These are phyloP conservation scores for Hypoxylon sp. DNA, from an alignment of 2,329 filamentous ascomycete species.

Conservation along the genomic window DNA sequence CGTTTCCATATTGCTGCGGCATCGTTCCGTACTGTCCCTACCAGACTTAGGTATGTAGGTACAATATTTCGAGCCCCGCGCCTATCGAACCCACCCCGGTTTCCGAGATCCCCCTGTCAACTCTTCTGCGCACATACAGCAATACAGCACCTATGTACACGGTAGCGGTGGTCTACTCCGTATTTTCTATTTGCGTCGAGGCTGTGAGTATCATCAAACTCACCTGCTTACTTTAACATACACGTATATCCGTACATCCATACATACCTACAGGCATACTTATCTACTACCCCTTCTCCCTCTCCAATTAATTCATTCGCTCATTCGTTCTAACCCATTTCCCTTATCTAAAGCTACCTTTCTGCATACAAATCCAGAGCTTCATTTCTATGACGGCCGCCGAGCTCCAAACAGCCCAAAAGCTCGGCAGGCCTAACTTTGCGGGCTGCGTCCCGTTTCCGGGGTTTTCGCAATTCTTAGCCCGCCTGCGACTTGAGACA, in stretches of 20 bases:
- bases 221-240: constrained; percentile 38
- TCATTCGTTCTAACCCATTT: constrained; percentile 22
- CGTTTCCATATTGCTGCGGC: constrained; percentile 12
- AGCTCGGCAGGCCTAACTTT: constrained; percentile 38
- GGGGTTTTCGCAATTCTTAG: constrained; percentile 31
- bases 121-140: background rate
- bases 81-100: constrained; percentile 38
- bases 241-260: constrained; percentile 30
- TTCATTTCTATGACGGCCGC: constrained; percentile 39
- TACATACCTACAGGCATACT: constrained; percentile 21
- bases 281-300: constrained; percentile 38
- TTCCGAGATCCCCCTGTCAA: constrained; percentile 39
- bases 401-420: constrained; percentile 36
- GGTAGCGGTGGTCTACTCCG: constrained; percentile 43
- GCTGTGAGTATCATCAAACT: constrained; percentile 40
- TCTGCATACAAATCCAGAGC: constrained; percentile 32
- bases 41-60: constrained; percentile 12
- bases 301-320: constrained; percentile 30
- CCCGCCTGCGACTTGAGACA: constrained; percentile 22
- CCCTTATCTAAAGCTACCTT: constrained; percentile 38
- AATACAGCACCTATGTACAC: constrained; percentile 9
- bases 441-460: constrained; percentile 28
- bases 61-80: constrained; percentile 38
- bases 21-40: constrained; percentile 31
- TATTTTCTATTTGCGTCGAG: constrained; percentile 44